Percentiles rank a stretch among this genome's conserved stretches.
Conservation (phyloP, 31 red algal genomes). For the Odonthalia washingtoniensis region DNA sequence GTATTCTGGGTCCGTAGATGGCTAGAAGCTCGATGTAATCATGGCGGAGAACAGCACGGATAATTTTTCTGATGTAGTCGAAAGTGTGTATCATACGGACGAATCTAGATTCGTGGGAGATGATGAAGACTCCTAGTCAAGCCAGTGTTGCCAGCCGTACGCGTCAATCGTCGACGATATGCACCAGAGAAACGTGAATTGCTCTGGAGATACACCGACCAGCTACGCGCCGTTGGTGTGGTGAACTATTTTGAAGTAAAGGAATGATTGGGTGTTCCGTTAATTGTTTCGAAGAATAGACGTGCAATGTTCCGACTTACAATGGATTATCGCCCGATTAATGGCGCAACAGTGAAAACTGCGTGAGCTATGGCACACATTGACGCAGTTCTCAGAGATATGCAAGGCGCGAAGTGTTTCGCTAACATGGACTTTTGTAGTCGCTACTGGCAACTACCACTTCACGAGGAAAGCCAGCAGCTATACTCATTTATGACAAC, state of each 20-base stretch:
- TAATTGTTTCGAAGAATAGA: background rate
- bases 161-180: background rate
- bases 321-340: background rate
- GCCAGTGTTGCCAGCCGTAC: too few species aligned
- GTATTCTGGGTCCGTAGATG: too few species aligned
- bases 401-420: constrained; percentile 18
- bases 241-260: background rate
- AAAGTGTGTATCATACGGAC: too few species aligned
- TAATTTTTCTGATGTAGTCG: too few species aligned
- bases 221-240: background rate
- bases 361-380: constrained; percentile 44
- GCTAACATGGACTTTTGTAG: background rate
- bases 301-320: background rate
- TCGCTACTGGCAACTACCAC: constrained; percentile 39
- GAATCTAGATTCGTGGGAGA: too few species aligned
- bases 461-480: background rate
- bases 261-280: background rate
- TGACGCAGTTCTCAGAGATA: constrained; percentile 21
- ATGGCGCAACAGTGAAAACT: constrained; percentile 27
- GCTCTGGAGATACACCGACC: background rate
- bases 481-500: background rate
- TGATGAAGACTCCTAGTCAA: too few species aligned
- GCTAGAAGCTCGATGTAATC: too few species aligned
- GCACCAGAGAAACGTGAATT: background rate
- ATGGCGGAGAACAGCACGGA: too few species aligned